Base-by-base conservation (phyloP, 2,329 filamentous ascomycete species). In the Trichoderma sp. region DNA sequence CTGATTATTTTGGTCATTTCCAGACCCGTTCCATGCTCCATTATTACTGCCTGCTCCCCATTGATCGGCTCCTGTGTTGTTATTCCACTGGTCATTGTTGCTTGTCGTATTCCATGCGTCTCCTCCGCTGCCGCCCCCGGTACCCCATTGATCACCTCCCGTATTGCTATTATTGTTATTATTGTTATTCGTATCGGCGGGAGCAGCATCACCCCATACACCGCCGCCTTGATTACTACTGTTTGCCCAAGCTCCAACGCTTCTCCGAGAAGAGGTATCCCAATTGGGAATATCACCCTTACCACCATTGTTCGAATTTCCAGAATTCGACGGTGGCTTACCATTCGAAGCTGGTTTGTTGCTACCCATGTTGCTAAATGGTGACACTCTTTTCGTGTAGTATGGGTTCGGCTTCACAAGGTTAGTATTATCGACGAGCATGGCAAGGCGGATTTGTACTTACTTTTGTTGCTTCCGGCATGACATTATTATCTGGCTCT, bases 321-420 rank as follows among this genome's bases (percentile, higher is more conserved):
- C 39, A 5, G 66, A 56, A 24, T 60, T 59, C 32, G 66, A 68
- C 10, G 61, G 58, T 2, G 46, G 52, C 14, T 68, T 68, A 11
- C 43, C 68, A 8, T 68, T 60, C 24, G 65, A 69, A 6, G 37
- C 66, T 24, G 69, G 56, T 21, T 51, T 49, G 28, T 68, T 69
- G 39, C 69, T 71, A 2, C 72, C 74, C 26, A 69, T 67, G 11
- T 65, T 70, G 59, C 72, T 73, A n/a, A 75, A 75, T 2, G 59
- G 46, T 10, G 73, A 75, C 5, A 59, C 66, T 8, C 43, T 61
- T 30, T 55, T 52, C 11, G 56, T 60, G 49, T 69, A 69, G 30
- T 69, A 69, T 18, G 63, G 68, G 11, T 69, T 69, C 11, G 49
- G 46, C 63, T 56, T 59, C 18, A 37, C 16, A 21, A 10, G 4